Conservation (phyloP, 495 filamentous ascomycete species). For the Aspergillus wentii region DNA sequence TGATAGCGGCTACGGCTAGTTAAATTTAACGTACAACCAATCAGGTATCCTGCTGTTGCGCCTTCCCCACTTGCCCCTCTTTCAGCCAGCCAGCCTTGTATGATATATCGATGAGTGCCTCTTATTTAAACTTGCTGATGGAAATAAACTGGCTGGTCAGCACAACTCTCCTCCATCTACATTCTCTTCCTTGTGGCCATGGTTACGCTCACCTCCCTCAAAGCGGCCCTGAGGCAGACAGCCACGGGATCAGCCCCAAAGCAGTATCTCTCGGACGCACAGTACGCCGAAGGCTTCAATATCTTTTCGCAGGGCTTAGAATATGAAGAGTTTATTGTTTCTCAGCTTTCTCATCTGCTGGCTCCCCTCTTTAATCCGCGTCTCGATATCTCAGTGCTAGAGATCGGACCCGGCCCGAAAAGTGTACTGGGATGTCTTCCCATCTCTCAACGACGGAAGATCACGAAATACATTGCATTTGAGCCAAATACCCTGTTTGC, state of each 20-base stretch:
- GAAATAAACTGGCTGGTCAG: too few species aligned
- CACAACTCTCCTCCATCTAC: too few species aligned
- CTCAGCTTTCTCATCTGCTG: slow-evolving; percentile 48
- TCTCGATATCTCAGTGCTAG: slow-evolving; percentile 47
- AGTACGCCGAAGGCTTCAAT: slow-evolving; percentile 52
- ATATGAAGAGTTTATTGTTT: slow-evolving; percentile 55
- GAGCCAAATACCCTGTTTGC: slow-evolving; percentile 53
- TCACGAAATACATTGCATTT: slow-evolving; percentile 50
- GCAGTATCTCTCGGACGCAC: slow-evolving; percentile 45
- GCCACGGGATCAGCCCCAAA: slow-evolving; percentile 21
- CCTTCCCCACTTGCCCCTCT: too few species aligned
- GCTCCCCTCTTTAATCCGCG: slow-evolving; percentile 43
- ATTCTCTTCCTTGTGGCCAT: too few species aligned
- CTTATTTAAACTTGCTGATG: too few species aligned
- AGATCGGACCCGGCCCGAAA: slow-evolving; percentile 57
- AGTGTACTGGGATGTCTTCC: slow-evolving; percentile 52
- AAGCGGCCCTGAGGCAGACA: slow-evolving; percentile 38
- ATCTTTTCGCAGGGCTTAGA: slow-evolving; percentile 36
- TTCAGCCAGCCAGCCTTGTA: too few species aligned
- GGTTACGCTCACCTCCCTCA: slow-evolving; percentile 48
- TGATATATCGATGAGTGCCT: too few species aligned
- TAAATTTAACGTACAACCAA: too few species aligned
- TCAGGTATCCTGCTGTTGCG: too few species aligned
- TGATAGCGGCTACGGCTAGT: too few species aligned
- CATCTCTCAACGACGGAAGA: slow-evolving; percentile 32